Conservation (phyloP, 1,139 yeast genomes). For the Candida frijolesensis region DNA sequence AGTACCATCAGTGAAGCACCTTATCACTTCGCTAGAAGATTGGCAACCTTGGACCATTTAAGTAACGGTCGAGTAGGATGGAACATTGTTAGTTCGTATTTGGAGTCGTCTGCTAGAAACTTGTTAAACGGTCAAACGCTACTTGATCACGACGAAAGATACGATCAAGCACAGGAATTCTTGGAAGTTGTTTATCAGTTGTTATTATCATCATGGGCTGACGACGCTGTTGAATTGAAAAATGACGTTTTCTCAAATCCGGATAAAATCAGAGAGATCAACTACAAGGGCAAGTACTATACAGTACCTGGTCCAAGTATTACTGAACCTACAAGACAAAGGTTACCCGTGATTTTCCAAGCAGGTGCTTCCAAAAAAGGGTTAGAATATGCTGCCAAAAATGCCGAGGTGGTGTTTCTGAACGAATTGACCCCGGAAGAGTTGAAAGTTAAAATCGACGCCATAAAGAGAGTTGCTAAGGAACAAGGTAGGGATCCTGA, state of each 20-base stretch:
- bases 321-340: constrained; percentile 44
- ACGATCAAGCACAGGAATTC: constrained; percentile 44
- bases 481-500: constrained; percentile 31
- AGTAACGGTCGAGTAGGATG: constrained; percentile 50
- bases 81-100: constrained; percentile 44
- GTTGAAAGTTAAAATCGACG: constrained; percentile 27
- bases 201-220: constrained; percentile 46
- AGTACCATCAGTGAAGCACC: constrained; percentile 49
- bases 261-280: constrained; percentile 19
- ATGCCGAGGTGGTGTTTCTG: constrained; percentile 46
- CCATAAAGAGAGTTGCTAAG: constrained; percentile 27
- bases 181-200: constrained; percentile 42
- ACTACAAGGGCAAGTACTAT: constrained; percentile 38
- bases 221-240: constrained; percentile 38
- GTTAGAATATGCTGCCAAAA: constrained; percentile 41
- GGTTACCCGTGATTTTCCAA: constrained; percentile 45
- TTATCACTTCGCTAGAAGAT: constrained; percentile 44
- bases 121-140: constrained; percentile 33
- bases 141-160: constrained; percentile 44
- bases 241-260: constrained; percentile 30
- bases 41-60: constrained; percentile 44
- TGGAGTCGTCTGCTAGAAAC: constrained; percentile 44
- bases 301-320: constrained; percentile 50
- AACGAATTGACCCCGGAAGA: constrained; percentile 30
- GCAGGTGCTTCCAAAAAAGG: constrained; percentile 50